phyloP scores from a whole-genome alignment of 2,329 filamentous ascomycete species.

The Talaromyces verruculosus region DNA sequence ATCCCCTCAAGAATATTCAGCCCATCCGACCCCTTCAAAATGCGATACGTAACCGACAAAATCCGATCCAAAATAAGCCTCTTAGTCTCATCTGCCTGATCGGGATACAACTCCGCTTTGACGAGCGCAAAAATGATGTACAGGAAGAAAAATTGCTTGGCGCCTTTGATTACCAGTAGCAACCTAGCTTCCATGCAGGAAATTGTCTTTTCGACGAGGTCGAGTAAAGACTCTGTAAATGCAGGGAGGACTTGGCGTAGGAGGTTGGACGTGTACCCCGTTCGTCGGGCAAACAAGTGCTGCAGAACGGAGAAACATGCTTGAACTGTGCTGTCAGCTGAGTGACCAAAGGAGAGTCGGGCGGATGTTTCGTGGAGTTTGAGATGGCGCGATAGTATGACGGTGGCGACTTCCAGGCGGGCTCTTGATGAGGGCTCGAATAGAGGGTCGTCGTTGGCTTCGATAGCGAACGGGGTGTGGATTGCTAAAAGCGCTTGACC shows the following conservation, averaged over 20 bases:
- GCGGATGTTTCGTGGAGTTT: conserved; percentile 35
- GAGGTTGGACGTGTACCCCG: conserved; percentile 27
- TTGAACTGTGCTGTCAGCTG: conserved; percentile 41
- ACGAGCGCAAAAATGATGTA: conserved; percentile 38
- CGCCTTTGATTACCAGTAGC: conserved; percentile 37
- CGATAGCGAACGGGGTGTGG: conserved; percentile 42
- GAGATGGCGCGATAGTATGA: conserved; percentile 40
- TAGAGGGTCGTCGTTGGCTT: conserved; percentile 33
- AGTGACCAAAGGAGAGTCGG: conserved; percentile 34
- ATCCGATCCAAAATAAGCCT: conserved; percentile 40
- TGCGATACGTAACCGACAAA: conserved; percentile 36
- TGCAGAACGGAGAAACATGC: conserved; percentile 42
- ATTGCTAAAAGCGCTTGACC: conserved; percentile 40
- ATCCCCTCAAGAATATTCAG: not conserved
- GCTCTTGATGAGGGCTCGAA: conserved; percentile 38
- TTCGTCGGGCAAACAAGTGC: conserved; percentile 32
- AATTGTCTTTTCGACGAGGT: conserved; percentile 35
- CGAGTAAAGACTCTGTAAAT: conserved; percentile 36
- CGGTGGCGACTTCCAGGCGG: conserved; percentile 38
- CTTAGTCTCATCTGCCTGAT: conserved; percentile 35
- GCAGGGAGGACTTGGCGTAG: conserved; percentile 31
- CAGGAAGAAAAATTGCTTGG: conserved; percentile 43
- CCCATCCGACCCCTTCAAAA: conserved; percentile 32
- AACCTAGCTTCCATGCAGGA: conserved; percentile 34
- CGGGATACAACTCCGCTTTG: conserved; percentile 37